Base-by-base conservation (phyloP, 345 rosid genomes). In the Hibiscus syriacus region DNA sequence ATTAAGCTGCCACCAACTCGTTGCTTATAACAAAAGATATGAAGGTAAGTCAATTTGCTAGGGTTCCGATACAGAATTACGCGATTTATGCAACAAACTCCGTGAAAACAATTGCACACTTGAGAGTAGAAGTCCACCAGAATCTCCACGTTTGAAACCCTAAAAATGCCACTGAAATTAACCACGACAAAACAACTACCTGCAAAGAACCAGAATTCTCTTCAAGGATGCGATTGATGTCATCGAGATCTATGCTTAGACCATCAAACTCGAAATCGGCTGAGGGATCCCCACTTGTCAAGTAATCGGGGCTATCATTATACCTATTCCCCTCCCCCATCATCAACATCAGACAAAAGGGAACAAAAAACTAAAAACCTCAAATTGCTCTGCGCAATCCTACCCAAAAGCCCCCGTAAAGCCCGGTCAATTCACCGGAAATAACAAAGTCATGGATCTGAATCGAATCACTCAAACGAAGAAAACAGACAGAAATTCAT, bases 181-280 rank as follows among this genome's bases (percentile, higher is more conserved):
- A 69, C 32, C 45, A n/a, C 54, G 20, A 38, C 30, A 27, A 57
- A 67, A 30, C 29, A 63, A 64, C 73, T 76, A 83, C 87, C 87
- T 84, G 77, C 20, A 62, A 55, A 17, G 72, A 71, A 76, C 58
- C 72, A 4, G 71, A 48, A 13, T 76, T 70, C 66, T 77, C 81
- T 49, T 75, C 85, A 1, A 81, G 71, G 70, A 84, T 81, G 52
- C 64, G 61, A 16, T 76, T 64, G 34, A 83, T 26, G 1, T 70
- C 70, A 0, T 73, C 87, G 49, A 81, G n/a, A 55, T 84, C 87
- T 23, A 83, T 81, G 72, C 68, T 27, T 57, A 80, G 74, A 34
- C 66, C 75, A 9, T 77, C 76, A 60, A 62, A 43, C 41, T 57
- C 19, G 22, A 3, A 45, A 39, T 26, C 81, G 49, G 57, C 67